Base-by-base conservation (phyloP, 768 basidiomycete genomes). In the Zangia roseola region DNA sequence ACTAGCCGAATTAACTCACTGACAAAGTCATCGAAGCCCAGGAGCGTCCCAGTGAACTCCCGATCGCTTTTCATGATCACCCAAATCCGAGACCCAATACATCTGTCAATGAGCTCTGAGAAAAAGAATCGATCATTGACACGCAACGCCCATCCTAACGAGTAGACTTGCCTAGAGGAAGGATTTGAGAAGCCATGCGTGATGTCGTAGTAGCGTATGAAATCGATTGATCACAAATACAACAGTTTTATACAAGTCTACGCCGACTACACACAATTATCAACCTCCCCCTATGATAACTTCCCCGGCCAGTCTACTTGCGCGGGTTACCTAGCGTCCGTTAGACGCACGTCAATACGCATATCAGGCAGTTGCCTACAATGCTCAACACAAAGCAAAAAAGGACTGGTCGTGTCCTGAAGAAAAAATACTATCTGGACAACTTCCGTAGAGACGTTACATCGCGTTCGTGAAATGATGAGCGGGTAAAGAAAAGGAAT, bases 1-100 rank as follows among this genome's bases (percentile, higher is more conserved):
- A 8, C 16, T 23, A 37, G 38, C 17, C 14, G 40, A 42, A 41
- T 16, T 16, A 8, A 94, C 95, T 80, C 68, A 97, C 95, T 99
- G 69, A 99, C 95, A 69, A 95, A 99, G 71, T 99, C 95, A 67
- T 99, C 95, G 60, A 99, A 99, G 2, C 95, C 95, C 28, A 95
- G 78, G 35, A 99, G 76, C 3, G 85, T 97, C 10, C 95, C 95
- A 20, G 89, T 91, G 71, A 97, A 99, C 73, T 99, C 95, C 39
- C 93, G 86, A 53, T 99, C 94, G 59, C 80, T 86, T 74, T 97
- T 98, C 92, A 97, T 97, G 67, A 98, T 84, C 60, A 98, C 95
- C 91, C 93, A 97, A 64, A 98, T 94, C 41, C 84, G 82, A 28
- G 93, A 95, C 48, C 95, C 95, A 66, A 97, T 98, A 65, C 95